These are phyloP conservation scores for Bromus sterilis DNA, from an alignment of 176 grass and related monocot genomes.

Conservation along the genomic window DNA sequence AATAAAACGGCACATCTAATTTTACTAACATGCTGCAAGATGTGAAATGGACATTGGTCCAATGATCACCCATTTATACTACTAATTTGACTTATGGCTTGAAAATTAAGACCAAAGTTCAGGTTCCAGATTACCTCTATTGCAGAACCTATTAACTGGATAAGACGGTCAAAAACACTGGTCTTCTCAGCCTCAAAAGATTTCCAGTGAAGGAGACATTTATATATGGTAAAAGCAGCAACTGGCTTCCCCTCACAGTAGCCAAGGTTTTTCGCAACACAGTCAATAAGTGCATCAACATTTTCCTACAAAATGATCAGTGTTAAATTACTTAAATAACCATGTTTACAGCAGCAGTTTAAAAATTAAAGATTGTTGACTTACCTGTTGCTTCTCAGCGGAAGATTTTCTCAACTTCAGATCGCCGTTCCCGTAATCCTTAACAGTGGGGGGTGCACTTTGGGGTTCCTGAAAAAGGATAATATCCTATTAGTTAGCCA, in stretches of 20 bases:
- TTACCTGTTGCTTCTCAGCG: constrained; percentile 78
- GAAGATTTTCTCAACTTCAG: constrained; percentile 54
- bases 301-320: constrained; percentile 60
- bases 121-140: constrained; percentile 71
- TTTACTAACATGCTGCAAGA: neutral
- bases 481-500: constrained; percentile 5
- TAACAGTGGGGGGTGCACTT: constrained; percentile 85
- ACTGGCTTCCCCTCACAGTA: constrained; percentile 85
- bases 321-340: constrained; percentile 29
- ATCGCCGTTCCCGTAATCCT: constrained; percentile 61
- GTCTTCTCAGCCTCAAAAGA: constrained; percentile 97
- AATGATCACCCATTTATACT: constrained; percentile 3
- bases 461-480: constrained; percentile 72
- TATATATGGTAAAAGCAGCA: constrained; percentile 92
- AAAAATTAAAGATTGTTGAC: constrained; percentile 18
- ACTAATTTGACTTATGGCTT: neutral
- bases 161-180: constrained; percentile 94
- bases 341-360: constrained; percentile 24
- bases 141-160: constrained; percentile 94
- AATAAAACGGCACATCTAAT: neutral
- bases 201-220: constrained; percentile 97
- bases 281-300: constrained; percentile 75
- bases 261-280: constrained; percentile 75
- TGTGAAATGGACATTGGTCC: neutral
- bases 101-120: neutral